Conservation (phyloP, 768 basidiomycete species). For the Chlorophyllum brunneum region DNA sequence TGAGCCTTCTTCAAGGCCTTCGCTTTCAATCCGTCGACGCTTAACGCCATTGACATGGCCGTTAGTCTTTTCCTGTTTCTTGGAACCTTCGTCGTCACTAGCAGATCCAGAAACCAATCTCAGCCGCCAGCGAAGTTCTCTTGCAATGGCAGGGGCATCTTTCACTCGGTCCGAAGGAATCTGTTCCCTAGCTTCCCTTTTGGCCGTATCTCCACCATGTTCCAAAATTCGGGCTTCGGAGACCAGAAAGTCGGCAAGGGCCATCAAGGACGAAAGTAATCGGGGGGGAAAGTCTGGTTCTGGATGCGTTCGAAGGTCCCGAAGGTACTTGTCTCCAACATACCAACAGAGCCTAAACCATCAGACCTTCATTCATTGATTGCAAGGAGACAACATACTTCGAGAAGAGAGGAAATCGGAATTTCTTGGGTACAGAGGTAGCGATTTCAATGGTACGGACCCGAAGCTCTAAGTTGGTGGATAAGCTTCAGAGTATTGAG, state of each 20-base stretch:
- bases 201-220: constrained; percentile 61
- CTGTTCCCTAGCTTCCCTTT: constrained; percentile 76
- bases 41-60: constrained; percentile 31
- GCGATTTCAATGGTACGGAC: constrained; percentile 89
- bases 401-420: constrained; percentile 80
- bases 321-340: constrained; percentile 75
- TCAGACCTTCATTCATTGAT: not conserved
- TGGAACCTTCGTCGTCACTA: constrained; percentile 63
- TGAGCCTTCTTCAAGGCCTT: constrained; percentile 21
- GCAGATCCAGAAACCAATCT: constrained; percentile 53
- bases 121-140: constrained; percentile 85
- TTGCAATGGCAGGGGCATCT: constrained; percentile 75
- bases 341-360: constrained; percentile 83
- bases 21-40: constrained; percentile 38
- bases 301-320: constrained; percentile 57
- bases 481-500: constrained; percentile 1
- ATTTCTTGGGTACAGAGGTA: constrained; percentile 91
- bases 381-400: constrained; percentile 38
- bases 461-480: constrained; percentile 63
- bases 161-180: constrained; percentile 79
- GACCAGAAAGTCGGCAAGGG: constrained; percentile 76
- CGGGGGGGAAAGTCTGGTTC: constrained; percentile 37
- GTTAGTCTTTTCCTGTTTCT: constrained; percentile 21
- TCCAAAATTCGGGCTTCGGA: constrained; percentile 73
- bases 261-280: constrained; percentile 65